Conservation (phyloP, 345 rosid species). For the Eucalyptus microcorys region DNA sequence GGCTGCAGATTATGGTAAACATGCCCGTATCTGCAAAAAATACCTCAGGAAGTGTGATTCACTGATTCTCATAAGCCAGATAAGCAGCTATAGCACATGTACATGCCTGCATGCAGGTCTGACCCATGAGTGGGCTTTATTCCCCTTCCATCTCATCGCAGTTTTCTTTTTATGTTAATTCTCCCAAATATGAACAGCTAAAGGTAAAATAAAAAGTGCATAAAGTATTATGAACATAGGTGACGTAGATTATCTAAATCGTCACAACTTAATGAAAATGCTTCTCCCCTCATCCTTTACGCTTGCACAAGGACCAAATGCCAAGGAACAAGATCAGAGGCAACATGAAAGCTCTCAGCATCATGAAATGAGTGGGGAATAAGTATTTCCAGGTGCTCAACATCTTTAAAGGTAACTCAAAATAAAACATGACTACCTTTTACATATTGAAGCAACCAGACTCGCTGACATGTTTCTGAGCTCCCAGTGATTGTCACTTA, state of each 20-base stretch:
- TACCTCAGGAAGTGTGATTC: not conserved
- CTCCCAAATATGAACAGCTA: not conserved
- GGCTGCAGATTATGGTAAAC: conserved; percentile 69
- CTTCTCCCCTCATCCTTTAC: not conserved
- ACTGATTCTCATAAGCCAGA: not conserved
- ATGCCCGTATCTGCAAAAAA: conserved; percentile 67
- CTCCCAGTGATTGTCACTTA: conserved; percentile 74
- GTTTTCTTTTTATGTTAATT: not conserved
- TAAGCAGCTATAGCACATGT: not conserved
- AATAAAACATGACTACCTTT: conserved; percentile 25
- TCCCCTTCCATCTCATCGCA: not conserved
- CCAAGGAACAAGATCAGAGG: not conserved
- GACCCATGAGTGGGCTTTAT: not conserved
- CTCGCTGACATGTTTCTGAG: conserved; percentile 64
- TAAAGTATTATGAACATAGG: not conserved
- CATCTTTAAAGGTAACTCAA: not conserved
- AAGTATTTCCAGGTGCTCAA: not conserved
- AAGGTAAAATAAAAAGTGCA: not conserved
- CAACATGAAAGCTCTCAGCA: not conserved
- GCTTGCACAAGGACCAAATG: not conserved
- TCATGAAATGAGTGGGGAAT: not conserved
- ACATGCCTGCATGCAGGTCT: not conserved
- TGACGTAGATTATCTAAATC: not conserved
- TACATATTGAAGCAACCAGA: conserved; percentile 60
- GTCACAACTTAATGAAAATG: not conserved